These are phyloP conservation scores for Vanderwaltozyma yarrowii DNA, from an alignment of 805 yeast genomes.

Conservation along the genomic window DNA sequence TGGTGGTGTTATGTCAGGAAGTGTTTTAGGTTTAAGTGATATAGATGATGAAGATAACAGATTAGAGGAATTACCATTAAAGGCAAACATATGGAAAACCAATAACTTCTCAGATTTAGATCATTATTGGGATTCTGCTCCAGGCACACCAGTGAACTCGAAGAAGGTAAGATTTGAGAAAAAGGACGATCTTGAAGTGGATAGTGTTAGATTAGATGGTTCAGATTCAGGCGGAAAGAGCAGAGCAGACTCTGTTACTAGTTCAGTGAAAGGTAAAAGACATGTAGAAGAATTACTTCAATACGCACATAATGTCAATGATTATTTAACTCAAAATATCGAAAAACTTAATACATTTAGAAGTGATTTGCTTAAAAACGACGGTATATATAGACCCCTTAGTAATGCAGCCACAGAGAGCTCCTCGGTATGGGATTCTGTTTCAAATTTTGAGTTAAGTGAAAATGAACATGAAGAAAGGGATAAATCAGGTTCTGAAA, in stretches of 20 bases:
- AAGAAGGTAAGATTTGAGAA: conserved; percentile 11
- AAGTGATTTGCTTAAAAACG: conserved; percentile 6
- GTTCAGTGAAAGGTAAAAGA: conserved; percentile 5
- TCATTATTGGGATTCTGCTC: conserved; percentile 8
- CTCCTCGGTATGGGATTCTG: conserved; percentile 11
- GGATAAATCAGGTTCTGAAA: conserved; percentile 1
- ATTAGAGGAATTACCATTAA: conserved; percentile 7
- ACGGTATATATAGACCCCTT: conserved; percentile 1
- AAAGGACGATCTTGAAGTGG: background rate
- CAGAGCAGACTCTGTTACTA: background rate
- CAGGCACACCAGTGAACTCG: conserved; percentile 3
- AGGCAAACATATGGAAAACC: conserved; percentile 3
- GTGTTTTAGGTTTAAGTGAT: conserved; percentile 1
- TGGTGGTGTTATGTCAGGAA: background rate
- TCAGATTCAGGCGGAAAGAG: background rate
- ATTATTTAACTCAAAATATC: conserved; percentile 17
- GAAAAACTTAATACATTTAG: conserved; percentile 19
- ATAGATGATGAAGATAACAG: conserved; percentile 1
- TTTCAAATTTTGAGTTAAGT: conserved; percentile 23
- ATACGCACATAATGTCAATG: conserved; percentile 22
- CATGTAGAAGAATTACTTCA: conserved; percentile 23
- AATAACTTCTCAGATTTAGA: conserved; percentile 6
- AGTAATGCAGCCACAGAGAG: conserved; percentile 2
- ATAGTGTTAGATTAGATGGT: background rate
- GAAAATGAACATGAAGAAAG: conserved; percentile 15